These are phyloP conservation scores for Pholiota adiposa DNA, from an alignment of 1,284 basidiomycete species.

Conservation along the genomic window DNA sequence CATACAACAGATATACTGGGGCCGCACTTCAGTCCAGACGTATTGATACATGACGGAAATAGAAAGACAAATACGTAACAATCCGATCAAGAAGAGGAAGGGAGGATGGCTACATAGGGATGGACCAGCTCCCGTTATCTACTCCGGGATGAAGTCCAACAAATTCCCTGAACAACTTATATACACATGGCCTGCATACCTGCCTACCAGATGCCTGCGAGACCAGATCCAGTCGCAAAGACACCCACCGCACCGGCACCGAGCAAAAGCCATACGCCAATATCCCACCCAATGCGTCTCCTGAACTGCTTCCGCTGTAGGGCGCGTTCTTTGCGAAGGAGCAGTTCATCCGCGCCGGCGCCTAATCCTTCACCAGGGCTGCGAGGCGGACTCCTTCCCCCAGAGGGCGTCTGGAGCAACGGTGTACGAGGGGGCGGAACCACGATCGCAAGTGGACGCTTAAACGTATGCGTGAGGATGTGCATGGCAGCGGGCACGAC, in stretches of 20 bases:
- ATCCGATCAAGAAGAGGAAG: not conserved
- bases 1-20: not conserved
- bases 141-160: not conserved
- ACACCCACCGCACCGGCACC: constrained; percentile 16
- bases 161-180: not conserved
- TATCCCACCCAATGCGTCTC: constrained; percentile 71
- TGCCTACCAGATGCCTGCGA: constrained; percentile 6
- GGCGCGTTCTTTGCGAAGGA: constrained; percentile 75
- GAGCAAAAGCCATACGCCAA: constrained; percentile 63
- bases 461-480: constrained; percentile 70
- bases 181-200: not conserved
- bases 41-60: not conserved
- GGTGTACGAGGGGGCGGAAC: constrained; percentile 44
- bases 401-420: constrained; percentile 24
- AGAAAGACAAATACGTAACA: not conserved
- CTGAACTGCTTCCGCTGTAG: constrained; percentile 68
- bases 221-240: not conserved
- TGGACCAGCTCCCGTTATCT: constrained; percentile 4
- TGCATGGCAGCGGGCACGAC: constrained; percentile 69
- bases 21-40: not conserved
- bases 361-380: constrained; percentile 8
- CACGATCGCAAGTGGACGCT: constrained; percentile 69
- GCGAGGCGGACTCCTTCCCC: not conserved
- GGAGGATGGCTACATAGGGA: not conserved
- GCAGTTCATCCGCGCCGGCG: constrained; percentile 56